Base-by-base conservation (phyloP, 208 protist species). In the Wallacemonas sp. region DNA sequence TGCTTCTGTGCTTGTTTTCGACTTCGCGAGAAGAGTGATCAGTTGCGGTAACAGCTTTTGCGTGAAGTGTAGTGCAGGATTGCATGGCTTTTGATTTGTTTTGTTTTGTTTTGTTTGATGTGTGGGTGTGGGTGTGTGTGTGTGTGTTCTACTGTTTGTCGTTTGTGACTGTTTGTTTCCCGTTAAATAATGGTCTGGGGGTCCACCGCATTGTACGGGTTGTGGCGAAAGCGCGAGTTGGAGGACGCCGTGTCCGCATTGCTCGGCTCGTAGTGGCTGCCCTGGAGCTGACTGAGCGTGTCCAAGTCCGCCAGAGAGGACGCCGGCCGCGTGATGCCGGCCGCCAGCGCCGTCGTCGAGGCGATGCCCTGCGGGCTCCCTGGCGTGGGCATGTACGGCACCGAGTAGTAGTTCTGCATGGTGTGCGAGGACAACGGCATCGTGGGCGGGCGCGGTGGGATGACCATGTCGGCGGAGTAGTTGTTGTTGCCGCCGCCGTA, bases 151-250 rank as follows among this genome's bases (percentile, higher is more conserved):
- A n/a, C n/a, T n/a, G n/a, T n/a, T n/a, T n/a, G n/a, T n/a, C n/a
- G n/a, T n/a, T n/a, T n/a, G n/a, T n/a, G n/a, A n/a, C n/a, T n/a
- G n/a, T n/a, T n/a, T n/a, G n/a, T n/a, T n/a, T n/a, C n/a, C 48
- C 10, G 11, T 32, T 41, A 69, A 26, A n/a, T 5, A 16, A 70
- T 11, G 28, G 38, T 32, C 5, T 46, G 55, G 18, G 22, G 41
- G 39, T 54, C 45, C 16, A 46, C 5, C 26, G 11, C 36, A 33
- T 45, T 67, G 55, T 81, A 81, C 18, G 76, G 76, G 57, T 81
- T 81, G 49, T 81, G 71, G 28, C 76, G 70, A 49, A 77, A 81
- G 25, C 76, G 70, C 26, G 42, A 32, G 41, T 61, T 55, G 12
- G 57, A 59, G 3, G 45, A 48, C 12, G 12, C 38, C 7, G 61